Base-by-base conservation (phyloP, 2,329 filamentous ascomycete genomes). In the Hymenoscyphus occultus region DNA sequence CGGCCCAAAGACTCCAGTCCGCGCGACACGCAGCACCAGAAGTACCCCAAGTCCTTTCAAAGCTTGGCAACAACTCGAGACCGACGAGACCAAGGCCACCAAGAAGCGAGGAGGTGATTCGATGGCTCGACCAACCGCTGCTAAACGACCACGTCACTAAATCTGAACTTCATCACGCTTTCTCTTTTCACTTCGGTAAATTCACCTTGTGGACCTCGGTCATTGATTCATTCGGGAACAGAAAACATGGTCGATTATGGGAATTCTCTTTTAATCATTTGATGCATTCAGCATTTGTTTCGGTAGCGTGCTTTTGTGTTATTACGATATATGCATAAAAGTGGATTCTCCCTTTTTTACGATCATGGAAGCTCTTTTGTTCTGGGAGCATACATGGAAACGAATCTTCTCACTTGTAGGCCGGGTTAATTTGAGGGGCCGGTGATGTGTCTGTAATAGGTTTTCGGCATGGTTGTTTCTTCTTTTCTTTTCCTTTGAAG, bases 1-100 rank as follows among this genome's bases (percentile, higher is more conserved):
- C 7, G 28, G 32, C 12, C 40, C 62, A 32, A 60, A 54, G 35
- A 67, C 67, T 79, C 68, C 83, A 80, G 69, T 65, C 70, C 65
- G 74, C 74, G 65, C 48, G 31, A 58, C 19, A 39, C 56, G 45
- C 5, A 9, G 45, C 5, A 9, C 35, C 10, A 4, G 19, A 39
- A 40, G 28, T 9, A 10, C 59, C 39, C 62, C 64, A 51, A 74
- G 71, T 71, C 86, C 86, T 2, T 92, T 92, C 71, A 87, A 90
- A 71, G 81, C 81, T 48, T 92, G 89, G 89, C 84, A 81, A 68
- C 85, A 88, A 65, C 86, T 85, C 71, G 92, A 92, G 80, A 79
- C 77, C 54, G 56, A 61, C 58, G 45, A 64, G 35, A 35, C 61
- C 9, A 65, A 57, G 61, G 39, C 16, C 1, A n/a, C 60, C 7